Conservation (phyloP, 2,329 filamentous ascomycete genomes). For the Zarea fungicola region DNA sequence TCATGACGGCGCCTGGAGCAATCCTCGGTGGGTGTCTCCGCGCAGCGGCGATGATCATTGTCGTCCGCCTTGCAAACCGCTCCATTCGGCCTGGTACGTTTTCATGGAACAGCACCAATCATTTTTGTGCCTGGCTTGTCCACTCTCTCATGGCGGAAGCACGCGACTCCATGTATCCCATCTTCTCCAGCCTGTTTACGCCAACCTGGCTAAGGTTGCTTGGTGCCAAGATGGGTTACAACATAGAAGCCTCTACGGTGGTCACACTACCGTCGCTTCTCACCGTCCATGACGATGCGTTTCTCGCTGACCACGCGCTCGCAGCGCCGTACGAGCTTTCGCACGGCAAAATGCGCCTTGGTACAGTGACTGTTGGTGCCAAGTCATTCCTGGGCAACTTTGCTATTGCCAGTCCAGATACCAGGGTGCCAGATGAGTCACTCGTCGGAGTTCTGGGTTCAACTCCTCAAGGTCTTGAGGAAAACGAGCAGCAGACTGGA, state of each 20-base stretch:
- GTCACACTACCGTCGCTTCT: slow-evolving; percentile 18
- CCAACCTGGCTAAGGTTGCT: slow-evolving; percentile 17
- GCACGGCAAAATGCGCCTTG: slow-evolving; percentile 13
- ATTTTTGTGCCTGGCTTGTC: slow-evolving; percentile 19
- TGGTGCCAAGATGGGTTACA: slow-evolving; percentile 16
- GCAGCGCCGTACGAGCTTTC: slow-evolving; percentile 17
- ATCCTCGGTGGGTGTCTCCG: slow-evolving; percentile 13
- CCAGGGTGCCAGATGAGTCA: slow-evolving; percentile 15
- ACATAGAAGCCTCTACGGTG: slow-evolving; percentile 19
- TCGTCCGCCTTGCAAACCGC: slow-evolving; percentile 14
- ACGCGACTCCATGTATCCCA: slow-evolving; percentile 14
- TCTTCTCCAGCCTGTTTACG: slow-evolving; percentile 19
- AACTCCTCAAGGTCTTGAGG: slow-evolving; percentile 6
- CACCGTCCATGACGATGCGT: slow-evolving; percentile 17
- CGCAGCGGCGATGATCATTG: background rate
- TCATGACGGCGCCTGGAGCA: slow-evolving; percentile 12
- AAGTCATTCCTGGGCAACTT: slow-evolving; percentile 20
- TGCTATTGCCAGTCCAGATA: slow-evolving; percentile 16
- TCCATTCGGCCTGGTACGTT: slow-evolving; percentile 16
- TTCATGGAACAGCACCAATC: slow-evolving; percentile 18
- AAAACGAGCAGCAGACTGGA: slow-evolving; percentile 15
- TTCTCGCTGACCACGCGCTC: slow-evolving; percentile 19
- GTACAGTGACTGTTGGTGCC: slow-evolving; percentile 13
- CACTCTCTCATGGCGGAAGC: slow-evolving; percentile 15
- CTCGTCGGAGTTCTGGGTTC: slow-evolving; percentile 19